Conservation (phyloP, 352 stramenopile species). For the Thraustotheca clavata region DNA sequence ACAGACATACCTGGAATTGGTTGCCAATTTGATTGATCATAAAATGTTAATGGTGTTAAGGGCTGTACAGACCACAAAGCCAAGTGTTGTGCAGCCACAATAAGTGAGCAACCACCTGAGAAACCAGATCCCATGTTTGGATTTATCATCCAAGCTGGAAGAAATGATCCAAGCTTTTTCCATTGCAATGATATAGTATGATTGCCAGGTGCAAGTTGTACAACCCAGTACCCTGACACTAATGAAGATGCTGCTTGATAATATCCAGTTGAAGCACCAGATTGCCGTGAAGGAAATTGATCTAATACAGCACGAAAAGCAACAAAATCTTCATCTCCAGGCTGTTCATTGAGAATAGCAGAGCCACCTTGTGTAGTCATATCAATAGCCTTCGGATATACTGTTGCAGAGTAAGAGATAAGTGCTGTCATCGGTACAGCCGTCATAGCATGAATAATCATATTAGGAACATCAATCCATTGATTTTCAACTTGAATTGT, state of each 20-base stretch:
- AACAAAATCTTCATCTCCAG: constrained; percentile 5
- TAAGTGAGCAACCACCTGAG: constrained; percentile 11
- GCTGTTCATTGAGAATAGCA: constrained; percentile 3
- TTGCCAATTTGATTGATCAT: not conserved
- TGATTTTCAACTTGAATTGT: not conserved
- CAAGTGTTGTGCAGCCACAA: constrained; percentile 7
- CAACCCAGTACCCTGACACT: constrained; percentile 4
- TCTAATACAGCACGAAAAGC: constrained; percentile 14
- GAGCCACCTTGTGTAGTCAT: not conserved
- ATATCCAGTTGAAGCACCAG: constrained; percentile 5
- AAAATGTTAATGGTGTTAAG: not conserved
- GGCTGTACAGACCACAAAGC: constrained; percentile 6
- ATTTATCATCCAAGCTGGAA: constrained; percentile 7
- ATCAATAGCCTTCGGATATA: not conserved
- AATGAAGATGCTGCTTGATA: constrained; percentile 1
- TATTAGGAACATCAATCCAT: constrained; percentile 6
- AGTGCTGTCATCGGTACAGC: not conserved
- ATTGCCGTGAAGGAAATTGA: not conserved
- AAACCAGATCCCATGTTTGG: constrained; percentile 6
- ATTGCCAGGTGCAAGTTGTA: constrained; percentile 6
- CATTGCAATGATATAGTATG: constrained; percentile 11
- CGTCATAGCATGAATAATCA: not conserved
- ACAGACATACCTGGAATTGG: not conserved
- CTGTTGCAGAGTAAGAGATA: constrained; percentile 8
- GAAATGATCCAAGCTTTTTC: constrained; percentile 9